These are phyloP conservation scores for Penicilliopsis zonata DNA, from an alignment of 495 filamentous ascomycete genomes.

Conservation along the genomic window DNA sequence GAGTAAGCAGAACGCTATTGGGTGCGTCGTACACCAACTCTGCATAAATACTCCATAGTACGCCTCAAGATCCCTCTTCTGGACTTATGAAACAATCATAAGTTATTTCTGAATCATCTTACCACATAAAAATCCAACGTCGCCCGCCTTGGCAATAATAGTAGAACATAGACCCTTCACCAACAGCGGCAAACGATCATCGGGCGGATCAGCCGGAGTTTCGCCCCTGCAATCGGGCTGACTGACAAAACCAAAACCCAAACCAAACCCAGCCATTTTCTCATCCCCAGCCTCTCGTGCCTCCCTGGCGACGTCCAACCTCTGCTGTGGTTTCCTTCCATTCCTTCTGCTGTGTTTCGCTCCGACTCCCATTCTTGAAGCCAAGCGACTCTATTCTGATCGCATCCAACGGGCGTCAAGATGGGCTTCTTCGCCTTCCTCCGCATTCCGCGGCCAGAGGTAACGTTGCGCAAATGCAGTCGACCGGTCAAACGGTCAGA, in stretches of 20 bases:
- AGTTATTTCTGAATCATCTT: too few relatives aligned
- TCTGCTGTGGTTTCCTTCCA: too few relatives aligned
- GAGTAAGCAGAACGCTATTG: too few relatives aligned
- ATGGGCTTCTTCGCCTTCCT: constrained; percentile 39
- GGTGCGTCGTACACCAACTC: too few relatives aligned
- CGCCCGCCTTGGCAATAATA: too few relatives aligned
- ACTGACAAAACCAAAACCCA: too few relatives aligned
- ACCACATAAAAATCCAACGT: too few relatives aligned
- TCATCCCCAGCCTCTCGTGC: neutral
- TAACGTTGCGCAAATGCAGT: constrained; percentile 11
- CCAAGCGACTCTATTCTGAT: constrained; percentile 1
- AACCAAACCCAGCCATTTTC: neutral
- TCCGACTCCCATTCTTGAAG: neutral
- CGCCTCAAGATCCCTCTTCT: too few relatives aligned
- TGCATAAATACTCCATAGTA: too few relatives aligned
- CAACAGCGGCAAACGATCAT: neutral
- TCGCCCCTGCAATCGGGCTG: neutral
- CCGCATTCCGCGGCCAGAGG: constrained; percentile 48
- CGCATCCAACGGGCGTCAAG: constrained; percentile 13
- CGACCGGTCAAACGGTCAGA: too few relatives aligned
- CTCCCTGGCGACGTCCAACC: too few relatives aligned
- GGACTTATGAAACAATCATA: too few relatives aligned
- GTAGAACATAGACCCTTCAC: neutral
- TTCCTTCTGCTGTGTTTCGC: constrained; percentile 1
- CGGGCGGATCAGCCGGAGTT: neutral